Base-by-base conservation (phyloP, 2,329 filamentous ascomycete species). In the Trichoderma sp. region DNA sequence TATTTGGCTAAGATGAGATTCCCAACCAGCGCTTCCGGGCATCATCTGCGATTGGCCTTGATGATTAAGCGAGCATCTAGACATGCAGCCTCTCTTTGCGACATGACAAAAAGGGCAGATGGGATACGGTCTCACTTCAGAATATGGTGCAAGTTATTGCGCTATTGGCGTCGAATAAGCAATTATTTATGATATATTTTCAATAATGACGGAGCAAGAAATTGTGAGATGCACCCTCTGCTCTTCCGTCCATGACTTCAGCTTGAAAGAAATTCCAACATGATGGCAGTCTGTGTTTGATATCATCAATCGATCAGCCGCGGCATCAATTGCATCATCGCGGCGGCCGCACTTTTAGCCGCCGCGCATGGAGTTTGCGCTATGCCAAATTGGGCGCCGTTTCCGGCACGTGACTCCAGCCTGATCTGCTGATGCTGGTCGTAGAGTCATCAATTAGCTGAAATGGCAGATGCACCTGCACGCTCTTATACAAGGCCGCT, bases 61-160 rank as follows among this genome's bases (percentile, higher is more conserved):
- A 63, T 63, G 46, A 63, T 63, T 63, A 63, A 63, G 59, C 59
- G 46, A 54, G 59, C 49, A 34, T 37, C n/a, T n/a, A 37, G 37
- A 55, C 49, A 26, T 37, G 49, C 7, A 30, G 49, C 49, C 52
- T 32, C 21, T 30, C 43, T 64, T 6, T 54, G 49, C 51, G 46
- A 63, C 21, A 49, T 18, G 21, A 37, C 39, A 43, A n/a, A n/a
- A n/a, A 13, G 32, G 46, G 34, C 34, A 63, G 30, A 49, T 32
- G n/a, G 34, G 37, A 39, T 39, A 54, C 59, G 52, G 21, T 55
- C 49, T 43, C 49, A 55, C 51, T 34, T 51, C 43, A 54, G 21
- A 51, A 64, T 64, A 43, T 43, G 39, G 39, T 43, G 16, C 32
- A 39, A 28, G 21, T 24, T 49, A 10, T 13, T 49, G 46, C 46